Evolutionary conservation across 2,329 filamentous ascomycete genomes (phyloP), one percentile per base, ranked within the genome.

Genomic region (Fusarium azukiicola): DNA sequence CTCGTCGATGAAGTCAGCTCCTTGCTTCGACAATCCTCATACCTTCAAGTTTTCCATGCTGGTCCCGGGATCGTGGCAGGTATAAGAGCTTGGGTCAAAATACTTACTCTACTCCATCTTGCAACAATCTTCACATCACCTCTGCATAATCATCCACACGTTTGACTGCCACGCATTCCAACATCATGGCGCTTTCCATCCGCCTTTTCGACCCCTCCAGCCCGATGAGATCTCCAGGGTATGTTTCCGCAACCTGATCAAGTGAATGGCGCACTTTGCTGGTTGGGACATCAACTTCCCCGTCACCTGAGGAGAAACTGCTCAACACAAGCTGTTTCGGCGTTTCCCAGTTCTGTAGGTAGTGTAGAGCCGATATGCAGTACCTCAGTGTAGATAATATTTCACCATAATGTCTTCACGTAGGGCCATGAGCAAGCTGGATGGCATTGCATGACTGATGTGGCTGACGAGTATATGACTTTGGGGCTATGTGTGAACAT

Each of bases 261-360:
- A 32, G 6, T 21, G 9, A 64, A 44, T 32, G 44, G 42, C 77
- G 2, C 72, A 74, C 16, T 86, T 86, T 47, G 52, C 74, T 9
- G 69, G 32, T 0, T 69, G 77, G 16, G 75, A 78, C 3, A 78
- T 85, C 12, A 87, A 88, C 71, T 93, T 92, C 78, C 88, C 90
- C 6, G 88, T 90, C 71, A 89, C 92, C 74, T 32, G 27, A 32
- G 27, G 27, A 32, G 27, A 32, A 32, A 32, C 27, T 32, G 27
- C 27, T 32, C 27, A 32, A 32, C 27, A 32, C 27, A 32, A 32
- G 27, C 27, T 32, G 27, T 32, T 32, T 32, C 27, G 27, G 27
- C 27, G 27, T 32, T 32, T 32, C 27, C 27, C 27, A 32, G 27
- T 32, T 32, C 27, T 32, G 27, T 32, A 32, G 27, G 27, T 32